Evolutionary conservation across 2,329 filamentous ascomycete species (phyloP).

Genomic region (Fusarium sp.): DNA sequence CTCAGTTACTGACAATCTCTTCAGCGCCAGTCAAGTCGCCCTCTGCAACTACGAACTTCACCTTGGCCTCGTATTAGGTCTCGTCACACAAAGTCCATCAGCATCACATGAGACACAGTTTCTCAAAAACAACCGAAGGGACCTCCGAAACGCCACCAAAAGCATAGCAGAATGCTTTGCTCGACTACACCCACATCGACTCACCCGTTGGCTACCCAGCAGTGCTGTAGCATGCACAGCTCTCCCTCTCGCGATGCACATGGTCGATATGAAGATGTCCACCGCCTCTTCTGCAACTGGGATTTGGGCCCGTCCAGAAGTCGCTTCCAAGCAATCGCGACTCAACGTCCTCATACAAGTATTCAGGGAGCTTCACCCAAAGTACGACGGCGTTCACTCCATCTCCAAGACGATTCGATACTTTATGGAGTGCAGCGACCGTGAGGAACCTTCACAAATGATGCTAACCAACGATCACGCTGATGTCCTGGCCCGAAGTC

Average conservation of each 20-base stretch:
- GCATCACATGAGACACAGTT: conserved; percentile 16
- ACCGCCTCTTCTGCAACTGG: conserved; percentile 20
- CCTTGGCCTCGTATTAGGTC: conserved; percentile 25
- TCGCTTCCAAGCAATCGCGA: conserved; percentile 31
- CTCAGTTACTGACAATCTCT: neutral
- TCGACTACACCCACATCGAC: conserved; percentile 12
- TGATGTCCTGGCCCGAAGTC: conserved; percentile 27
- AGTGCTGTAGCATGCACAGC: conserved; percentile 39
- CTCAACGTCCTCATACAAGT: conserved; percentile 38
- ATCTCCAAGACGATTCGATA: conserved; percentile 38
- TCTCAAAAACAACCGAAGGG: conserved; percentile 29
- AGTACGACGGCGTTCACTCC: conserved; percentile 37
- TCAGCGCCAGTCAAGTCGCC: conserved; percentile 30
- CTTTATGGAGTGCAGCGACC: conserved; percentile 36
- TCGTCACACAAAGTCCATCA: conserved; percentile 1
- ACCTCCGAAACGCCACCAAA: conserved; percentile 26
- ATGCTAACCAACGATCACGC: neutral
- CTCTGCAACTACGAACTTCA: conserved; percentile 35
- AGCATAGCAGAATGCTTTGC: conserved; percentile 34
- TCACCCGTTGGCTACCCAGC: conserved; percentile 35
- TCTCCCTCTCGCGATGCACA: conserved; percentile 35
- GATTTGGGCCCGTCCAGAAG: conserved; percentile 20
- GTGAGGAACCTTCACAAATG: neutral
- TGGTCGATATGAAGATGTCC: conserved; percentile 34
- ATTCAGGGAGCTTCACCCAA: conserved; percentile 31